These are phyloP conservation scores for Cavenderia fasciculata DNA, from an alignment of 78 protist species.

Conservation along the genomic window DNA sequence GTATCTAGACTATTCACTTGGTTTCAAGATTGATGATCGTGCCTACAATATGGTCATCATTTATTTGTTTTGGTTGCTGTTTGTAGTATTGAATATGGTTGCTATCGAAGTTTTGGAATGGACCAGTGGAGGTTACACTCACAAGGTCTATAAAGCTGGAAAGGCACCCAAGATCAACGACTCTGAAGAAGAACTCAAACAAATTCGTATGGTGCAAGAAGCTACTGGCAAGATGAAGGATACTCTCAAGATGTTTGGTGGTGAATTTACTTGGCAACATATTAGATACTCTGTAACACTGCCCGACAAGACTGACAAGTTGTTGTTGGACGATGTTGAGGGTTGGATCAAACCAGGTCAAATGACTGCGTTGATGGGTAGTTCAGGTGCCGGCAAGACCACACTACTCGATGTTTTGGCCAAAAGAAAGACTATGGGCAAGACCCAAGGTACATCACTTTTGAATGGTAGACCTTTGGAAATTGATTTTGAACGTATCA, in stretches of 20 bases:
- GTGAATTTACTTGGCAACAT: conserved; percentile 45
- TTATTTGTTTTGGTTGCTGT: conserved; percentile 22
- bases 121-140: conserved; percentile 42
- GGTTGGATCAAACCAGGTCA: conserved; percentile 73
- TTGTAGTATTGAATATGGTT: conserved; percentile 10
- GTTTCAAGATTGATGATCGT: not conserved
- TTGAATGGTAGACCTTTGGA: conserved; percentile 73
- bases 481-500: conserved; percentile 61
- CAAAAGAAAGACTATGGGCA: conserved; percentile 82
- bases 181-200: conserved; percentile 1
- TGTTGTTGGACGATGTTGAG: conserved; percentile 25
- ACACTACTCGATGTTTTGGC: conserved; percentile 88
- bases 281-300: conserved; percentile 41
- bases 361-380: conserved; percentile 85
- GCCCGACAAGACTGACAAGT: not conserved
- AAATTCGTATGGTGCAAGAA: conserved; percentile 18
- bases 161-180: conserved; percentile 56
- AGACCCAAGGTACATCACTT: conserved; percentile 51
- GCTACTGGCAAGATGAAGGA: conserved; percentile 54
- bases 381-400: conserved; percentile 87
- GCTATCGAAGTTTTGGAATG: conserved; percentile 28
- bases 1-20: not conserved
- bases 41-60: not conserved
- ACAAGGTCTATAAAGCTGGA: conserved; percentile 25
- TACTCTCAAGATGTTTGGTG: conserved; percentile 19